These are phyloP conservation scores for Tetragonia tetragonoides DNA, from an alignment of 148 eudicot genomes.

Conservation along the genomic window DNA sequence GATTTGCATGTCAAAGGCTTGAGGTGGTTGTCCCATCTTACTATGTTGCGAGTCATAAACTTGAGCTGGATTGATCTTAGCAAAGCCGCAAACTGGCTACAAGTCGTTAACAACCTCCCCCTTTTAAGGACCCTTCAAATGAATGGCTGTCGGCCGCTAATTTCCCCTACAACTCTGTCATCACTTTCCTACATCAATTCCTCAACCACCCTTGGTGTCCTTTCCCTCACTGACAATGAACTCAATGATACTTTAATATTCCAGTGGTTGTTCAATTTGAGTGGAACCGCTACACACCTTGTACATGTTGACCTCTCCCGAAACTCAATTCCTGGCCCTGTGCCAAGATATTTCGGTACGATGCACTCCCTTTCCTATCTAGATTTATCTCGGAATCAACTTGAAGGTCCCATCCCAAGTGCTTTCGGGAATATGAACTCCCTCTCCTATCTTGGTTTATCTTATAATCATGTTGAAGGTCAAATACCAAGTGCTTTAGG, in stretches of 20 bases:
- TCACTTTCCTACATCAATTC: constrained; percentile 22
- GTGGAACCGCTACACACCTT: constrained; percentile 15
- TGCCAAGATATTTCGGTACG: constrained; percentile 5
- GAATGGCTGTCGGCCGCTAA: constrained; percentile 9
- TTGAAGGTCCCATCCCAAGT: background rate
- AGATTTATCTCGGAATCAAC: background rate
- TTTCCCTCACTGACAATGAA: constrained; percentile 18
- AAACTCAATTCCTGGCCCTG: constrained; percentile 11
- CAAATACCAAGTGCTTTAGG: too few relatives aligned
- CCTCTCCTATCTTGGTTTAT: background rate
- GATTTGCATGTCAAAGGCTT: background rate
- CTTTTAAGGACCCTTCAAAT: constrained; percentile 19
- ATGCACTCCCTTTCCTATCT: background rate
- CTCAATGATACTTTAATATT: constrained; percentile 16
- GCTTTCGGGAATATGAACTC: background rate
- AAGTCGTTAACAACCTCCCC: constrained; percentile 18
- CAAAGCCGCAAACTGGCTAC: background rate
- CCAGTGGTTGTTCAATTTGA: constrained; percentile 28
- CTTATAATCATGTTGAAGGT: background rate
- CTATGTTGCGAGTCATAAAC: constrained; percentile 2
- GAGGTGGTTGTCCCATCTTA: constrained; percentile 20
- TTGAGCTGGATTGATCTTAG: constrained; percentile 17
- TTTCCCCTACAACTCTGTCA: background rate
- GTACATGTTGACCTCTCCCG: constrained; percentile 20
- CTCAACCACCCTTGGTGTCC: constrained; percentile 8